Base-by-base conservation (phyloP, 2,329 filamentous ascomycete species). In the Talaromyces sp. region DNA sequence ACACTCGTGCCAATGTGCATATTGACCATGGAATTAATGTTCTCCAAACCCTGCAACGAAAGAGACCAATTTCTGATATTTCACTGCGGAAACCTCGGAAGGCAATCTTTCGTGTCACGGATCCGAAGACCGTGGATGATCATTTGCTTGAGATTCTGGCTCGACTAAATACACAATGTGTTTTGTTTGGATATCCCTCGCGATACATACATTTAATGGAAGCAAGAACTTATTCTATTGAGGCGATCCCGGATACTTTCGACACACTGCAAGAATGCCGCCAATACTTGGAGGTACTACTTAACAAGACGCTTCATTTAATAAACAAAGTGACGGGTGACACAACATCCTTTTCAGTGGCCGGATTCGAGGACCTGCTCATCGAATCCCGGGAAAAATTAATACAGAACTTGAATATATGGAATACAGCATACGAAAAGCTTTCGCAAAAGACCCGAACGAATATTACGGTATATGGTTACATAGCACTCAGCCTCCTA, bases 71-170 rank as follows among this genome's bases (percentile, higher is more conserved):
- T 10, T 41, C 27, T 41, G 31, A 41, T 49, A 8, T n/a, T 13
- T 22, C 19, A 19, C 31, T n/a, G 2, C 11, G 39, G n/a, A 39
- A 15, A 27, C n/a, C 13, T 10, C 27, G 1, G 2, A 37, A 39
- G 25, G 39, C 33, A 4, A 58, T 59, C n/a, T 25, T 64, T n/a
- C 63, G 63, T 49, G 41, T 50, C 10, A 35, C 49, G 4, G 49
- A 57, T 11, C 63, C 52, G 15, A 62, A 33, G 15, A 65, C 63
- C 4, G 41, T 65, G 22, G 63, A 65, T 22, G 63, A 62, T 15
- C 58, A 65, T 56, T 31, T 65, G 17, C 58, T 65, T 10, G 63
- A 65, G 50, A 65, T 61, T n/a, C 52, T 65, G 6, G 63, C 63
- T 2, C 49, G 63, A 33, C 56, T 65, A 41, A 62, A 65, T 41